Base-by-base conservation (phyloP, 108 stramenopile genomes). In the Pelagomonas calceolata region DNA sequence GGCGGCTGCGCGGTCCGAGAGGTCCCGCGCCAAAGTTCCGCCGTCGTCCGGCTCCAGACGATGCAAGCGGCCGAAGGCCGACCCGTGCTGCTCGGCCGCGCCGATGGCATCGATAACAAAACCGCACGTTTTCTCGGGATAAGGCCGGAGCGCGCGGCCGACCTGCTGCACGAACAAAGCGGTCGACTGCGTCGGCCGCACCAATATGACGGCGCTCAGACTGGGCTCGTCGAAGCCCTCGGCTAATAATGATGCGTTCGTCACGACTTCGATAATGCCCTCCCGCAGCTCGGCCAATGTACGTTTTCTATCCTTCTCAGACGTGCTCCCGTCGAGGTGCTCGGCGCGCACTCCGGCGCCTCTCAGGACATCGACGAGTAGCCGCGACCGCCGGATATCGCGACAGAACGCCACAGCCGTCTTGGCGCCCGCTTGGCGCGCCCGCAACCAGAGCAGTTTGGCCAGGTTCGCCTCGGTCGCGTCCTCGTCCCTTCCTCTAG, bases 211-310 rank as follows among this genome's bases (percentile, higher is more conserved):
- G 26, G 65, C 43, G 0, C 31, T 33, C 30, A 72, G 64, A 26
- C 34, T 36, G 21, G 65, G 71, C 36, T 65, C 34, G 71, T 72
- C 71, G 30, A 72, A 72, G 65, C 71, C 71, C 33, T 72, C 71
- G 35, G 32, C 65, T 9, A 72, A 36, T 5, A 65, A 29, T 9
- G 60, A 64, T 7, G 63, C 71, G 34, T 64, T 65, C 64, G 37
- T 64, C 10, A 72, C 34, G 12, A 72, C 71, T 26, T 30, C 37
- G 18, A 72, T 21, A n/a, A 66, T 33, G 0, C 63, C 34, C n/a
- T 34, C 35, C 65, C 31, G 18, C 16, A 43, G 30, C 5, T n/a
- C 36, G 17, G 16, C 32, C 30, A 72, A 34, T 16, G 39, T 30
- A 32, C 64, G 4, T 10, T 18, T 32, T 7, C 71, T 18, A 4